Evolutionary conservation across 441 rosid genomes (phyloP), one percentile per base, ranked within the genome.

Genomic region (Erysimum cheiri): DNA sequence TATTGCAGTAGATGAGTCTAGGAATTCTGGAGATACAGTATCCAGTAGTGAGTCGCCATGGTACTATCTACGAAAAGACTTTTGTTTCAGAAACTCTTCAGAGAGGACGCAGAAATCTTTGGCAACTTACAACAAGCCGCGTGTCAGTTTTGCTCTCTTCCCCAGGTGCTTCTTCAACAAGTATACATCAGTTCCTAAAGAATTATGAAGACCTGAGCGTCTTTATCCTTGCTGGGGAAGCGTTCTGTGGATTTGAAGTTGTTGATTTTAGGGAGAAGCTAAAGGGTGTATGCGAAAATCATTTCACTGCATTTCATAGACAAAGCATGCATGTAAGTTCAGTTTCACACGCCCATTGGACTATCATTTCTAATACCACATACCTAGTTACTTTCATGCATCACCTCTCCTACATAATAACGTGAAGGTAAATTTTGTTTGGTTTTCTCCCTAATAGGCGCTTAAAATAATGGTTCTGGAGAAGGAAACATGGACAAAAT

Each of bases 391-490:
- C 61, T 75, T 11, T 75, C 70, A 17, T 39, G 39, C 55, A 68
- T 56, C 66, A 63, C 48, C 22, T 67, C 39, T 73, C 54, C 60
- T 39, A 63, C 59, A 35, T 70, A 28, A 17, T 60, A 60, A 0
- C 19, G 17, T 39, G 39, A 64, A 55, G 22, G 33, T 64, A 35
- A 76, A 41, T 29, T 75, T 60, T 56, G 63, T 43, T 69, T 69
- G 13, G 13, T 17, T 70, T 74, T 60, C 35, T 60, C 77, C 50
- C 80, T 69, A 10, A 48, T 83, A 96, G 99, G 99, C 99, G 41
- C 88, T 96, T 78, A 89, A 89, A 83, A 91, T 96, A n/a, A n/a
- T n/a, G 99, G 98, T 96, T 72, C 75, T 96, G 82, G 99, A 96
- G 83, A 91, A 81, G 90, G 99, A 96, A 80, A 86, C 71, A 77